A percentile compares a stretch with the other conserved stretches of the same genome.
These are phyloP conservation scores for Starmerella bacillaris DNA, from an alignment of 805 yeast species.

Conservation along the genomic window DNA sequence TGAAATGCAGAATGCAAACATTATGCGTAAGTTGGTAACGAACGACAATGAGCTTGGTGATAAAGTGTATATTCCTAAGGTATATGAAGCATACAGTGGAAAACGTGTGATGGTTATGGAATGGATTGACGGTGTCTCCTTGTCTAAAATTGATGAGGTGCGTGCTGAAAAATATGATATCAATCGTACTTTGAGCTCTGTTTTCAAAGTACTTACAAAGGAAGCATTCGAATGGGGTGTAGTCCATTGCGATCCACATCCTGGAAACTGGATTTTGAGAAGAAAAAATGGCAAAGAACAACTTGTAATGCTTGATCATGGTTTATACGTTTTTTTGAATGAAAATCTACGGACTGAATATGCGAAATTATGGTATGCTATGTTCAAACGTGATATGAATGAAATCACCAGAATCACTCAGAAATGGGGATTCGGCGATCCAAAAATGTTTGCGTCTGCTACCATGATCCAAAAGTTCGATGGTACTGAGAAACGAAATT, in stretches of 20 bases:
- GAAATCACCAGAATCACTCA: constrained; percentile 33
- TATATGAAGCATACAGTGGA: constrained; percentile 31
- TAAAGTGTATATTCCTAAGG: constrained; percentile 36
- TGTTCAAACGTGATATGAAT: constrained; percentile 35
- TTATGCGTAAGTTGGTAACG: constrained; percentile 20
- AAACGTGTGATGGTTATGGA: constrained; percentile 43
- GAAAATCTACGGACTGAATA: constrained; percentile 38
- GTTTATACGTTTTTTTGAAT: constrained; percentile 41
- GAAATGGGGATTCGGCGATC: constrained; percentile 53
- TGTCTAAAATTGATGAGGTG: constrained; percentile 32
- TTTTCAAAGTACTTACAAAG: constrained; percentile 34
- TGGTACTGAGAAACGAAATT: constrained; percentile 23
- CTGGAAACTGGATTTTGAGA: constrained; percentile 54
- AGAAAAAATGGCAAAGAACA: constrained; percentile 19
- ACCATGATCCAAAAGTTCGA: constrained; percentile 34
- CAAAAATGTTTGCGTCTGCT: constrained; percentile 43
- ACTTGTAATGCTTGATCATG: constrained; percentile 57
- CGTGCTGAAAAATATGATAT: constrained; percentile 25
- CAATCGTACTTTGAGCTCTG: constrained; percentile 30
- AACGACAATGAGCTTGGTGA: constrained; percentile 27
- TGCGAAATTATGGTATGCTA: constrained; percentile 42
- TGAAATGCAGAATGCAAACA: constrained; percentile 38
- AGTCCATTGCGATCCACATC: constrained; percentile 65
- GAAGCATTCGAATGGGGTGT: constrained; percentile 51
- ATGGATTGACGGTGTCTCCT: constrained; percentile 57